Base-by-base conservation (phyloP, 1,284 basidiomycete species). In the Trametes polyzona region DNA sequence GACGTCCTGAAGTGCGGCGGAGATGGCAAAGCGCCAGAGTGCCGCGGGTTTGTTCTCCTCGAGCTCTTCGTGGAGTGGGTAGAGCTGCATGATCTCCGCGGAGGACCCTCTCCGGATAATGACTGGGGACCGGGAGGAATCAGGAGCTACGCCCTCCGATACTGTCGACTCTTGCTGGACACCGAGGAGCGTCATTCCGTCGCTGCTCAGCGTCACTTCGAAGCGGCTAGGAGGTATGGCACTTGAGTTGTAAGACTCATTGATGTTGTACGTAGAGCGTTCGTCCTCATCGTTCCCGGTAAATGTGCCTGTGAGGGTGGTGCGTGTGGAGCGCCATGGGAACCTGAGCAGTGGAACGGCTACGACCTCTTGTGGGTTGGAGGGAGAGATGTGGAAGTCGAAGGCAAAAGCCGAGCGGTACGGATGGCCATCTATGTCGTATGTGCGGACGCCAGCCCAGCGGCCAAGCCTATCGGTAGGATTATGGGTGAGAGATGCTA, bases 21-120 rank as follows among this genome's bases (percentile, higher is more conserved):
- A 21, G 27, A 63, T 56, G 2, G 69, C 69, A 33, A 67, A 72
- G 2, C 41, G 58, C 68, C 69, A 72, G 11, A 67, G 41, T 1
- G 68, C 63, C 2, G 56, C 41, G 9, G 61, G 6, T 42, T 52
- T 64, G 46, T 63, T 62, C 11, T n/a, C 33, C 5, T 41, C 42
- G 27, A 67, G 57, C 5, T 62, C 62, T 14, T 41, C 16, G 6
- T 60, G 59, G 8, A 58, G 53, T 1, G 68, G 68, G 21, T 69
- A 68, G 49, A 49, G 59, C 16, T 47, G 57, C 59, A 64, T 67
- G 40, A 57, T 24, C 17, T 52, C 59, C 19, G 40, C 30, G 50
- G 52, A 35, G 46, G 29, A 39, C 9, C 24, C 41, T 27, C 57
- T 63, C 42, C 59, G 60, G 47, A 62, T 54, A 17, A 65, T 52